These are phyloP conservation scores for Trichoderma brevicompactum DNA, from an alignment of 2,329 filamentous ascomycete species.

Conservation along the genomic window DNA sequence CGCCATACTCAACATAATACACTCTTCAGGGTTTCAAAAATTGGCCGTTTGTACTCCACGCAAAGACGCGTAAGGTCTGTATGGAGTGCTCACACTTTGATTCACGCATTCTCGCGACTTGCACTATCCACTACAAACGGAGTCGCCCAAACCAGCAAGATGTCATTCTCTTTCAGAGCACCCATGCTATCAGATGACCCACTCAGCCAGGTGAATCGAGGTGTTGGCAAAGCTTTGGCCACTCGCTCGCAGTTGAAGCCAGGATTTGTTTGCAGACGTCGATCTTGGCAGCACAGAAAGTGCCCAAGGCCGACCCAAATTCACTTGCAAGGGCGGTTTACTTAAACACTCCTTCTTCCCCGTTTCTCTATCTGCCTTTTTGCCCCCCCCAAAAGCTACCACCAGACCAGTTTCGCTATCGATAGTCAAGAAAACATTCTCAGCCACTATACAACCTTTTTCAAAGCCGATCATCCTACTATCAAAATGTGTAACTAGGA, in stretches of 20 bases:
- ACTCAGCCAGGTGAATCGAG: neutral
- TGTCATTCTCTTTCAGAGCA: neutral
- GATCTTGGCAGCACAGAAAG: neutral
- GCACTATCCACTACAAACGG: neutral
- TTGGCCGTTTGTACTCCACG: too few relatives aligned
- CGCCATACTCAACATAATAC: too few relatives aligned
- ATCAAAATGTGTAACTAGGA: conserved; percentile 29
- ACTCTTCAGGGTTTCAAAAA: too few relatives aligned
- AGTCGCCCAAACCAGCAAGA: neutral
- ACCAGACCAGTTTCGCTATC: neutral
- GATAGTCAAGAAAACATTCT: neutral
- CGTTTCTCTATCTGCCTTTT: neutral
- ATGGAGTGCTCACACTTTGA: neutral
- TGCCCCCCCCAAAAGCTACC: neutral
- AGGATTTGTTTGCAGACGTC: neutral
- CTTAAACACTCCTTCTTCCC: neutral
- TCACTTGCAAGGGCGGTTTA: neutral
- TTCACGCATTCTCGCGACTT: neutral
- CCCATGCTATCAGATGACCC: neutral
- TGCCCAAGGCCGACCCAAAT: neutral
- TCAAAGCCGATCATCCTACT: neutral
- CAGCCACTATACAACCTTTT: neutral
- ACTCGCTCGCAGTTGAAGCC: neutral
- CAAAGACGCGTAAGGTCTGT: neutral
- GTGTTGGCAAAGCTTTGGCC: neutral